Evolutionary conservation across 2,329 filamentous ascomycete genomes (phyloP).

Genomic region (Sarocladiaceae sp.): DNA sequence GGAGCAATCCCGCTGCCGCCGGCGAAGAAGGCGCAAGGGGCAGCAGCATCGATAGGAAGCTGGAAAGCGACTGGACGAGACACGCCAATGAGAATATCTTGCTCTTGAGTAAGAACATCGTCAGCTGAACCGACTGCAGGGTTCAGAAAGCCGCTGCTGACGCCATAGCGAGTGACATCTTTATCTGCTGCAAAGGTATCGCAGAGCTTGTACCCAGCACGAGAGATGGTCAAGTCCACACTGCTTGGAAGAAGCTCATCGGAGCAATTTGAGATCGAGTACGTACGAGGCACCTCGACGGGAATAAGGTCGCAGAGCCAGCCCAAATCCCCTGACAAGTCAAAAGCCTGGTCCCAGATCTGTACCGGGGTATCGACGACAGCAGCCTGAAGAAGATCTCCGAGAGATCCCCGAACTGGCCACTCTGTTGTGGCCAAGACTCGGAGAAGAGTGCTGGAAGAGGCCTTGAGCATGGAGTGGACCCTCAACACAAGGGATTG

Average conservation of each 20-base stretch:
- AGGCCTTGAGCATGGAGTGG: conserved; percentile 41
- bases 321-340: conserved; percentile 31
- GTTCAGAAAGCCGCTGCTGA: conserved; percentile 50
- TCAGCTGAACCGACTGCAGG: conserved; percentile 25
- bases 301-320: conserved; percentile 42
- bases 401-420: conserved; percentile 44
- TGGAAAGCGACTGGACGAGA: conserved; percentile 46
- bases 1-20: conserved; percentile 48
- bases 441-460: conserved; percentile 41
- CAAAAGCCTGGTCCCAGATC: conserved; percentile 46
- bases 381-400: conserved; percentile 42
- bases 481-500: conserved; percentile 43
- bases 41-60: conserved; percentile 41
- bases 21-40: conserved; percentile 46
- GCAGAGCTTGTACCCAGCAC: conserved; percentile 43
- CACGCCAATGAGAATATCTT: conserved; percentile 45
- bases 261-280: conserved; percentile 45
- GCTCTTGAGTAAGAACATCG: conserved; percentile 29
- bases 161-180: conserved; percentile 33
- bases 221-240: conserved; percentile 44
- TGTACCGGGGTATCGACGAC: conserved; percentile 39
- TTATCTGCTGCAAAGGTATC: conserved; percentile 30
- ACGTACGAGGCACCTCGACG: conserved; percentile 45
- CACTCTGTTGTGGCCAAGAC: conserved; percentile 43
- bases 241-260: conserved; percentile 44